phyloP scores from a whole-genome alignment of 768 basidiomycete species.

The Xanthoconium stramineum region DNA sequence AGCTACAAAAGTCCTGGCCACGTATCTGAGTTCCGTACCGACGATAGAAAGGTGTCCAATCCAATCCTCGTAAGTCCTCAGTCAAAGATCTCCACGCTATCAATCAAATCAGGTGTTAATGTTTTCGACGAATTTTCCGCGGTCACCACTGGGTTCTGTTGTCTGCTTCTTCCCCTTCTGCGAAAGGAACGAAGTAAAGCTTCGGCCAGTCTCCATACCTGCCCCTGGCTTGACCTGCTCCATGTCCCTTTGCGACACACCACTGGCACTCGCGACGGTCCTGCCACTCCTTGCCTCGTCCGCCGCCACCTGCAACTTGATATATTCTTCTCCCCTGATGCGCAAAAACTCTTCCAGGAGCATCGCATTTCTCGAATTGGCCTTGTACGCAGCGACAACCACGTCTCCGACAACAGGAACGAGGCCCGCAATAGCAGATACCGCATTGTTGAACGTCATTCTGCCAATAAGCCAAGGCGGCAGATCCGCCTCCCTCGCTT shows the following conservation, averaged over 20 bases:
- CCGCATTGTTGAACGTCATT: constrained; percentile 76
- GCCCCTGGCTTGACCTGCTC: constrained; percentile 55
- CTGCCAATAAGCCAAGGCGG: constrained; percentile 61
- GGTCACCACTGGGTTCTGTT: constrained; percentile 18
- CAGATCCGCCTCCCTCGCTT: constrained; percentile 70
- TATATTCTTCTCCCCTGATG: constrained; percentile 66
- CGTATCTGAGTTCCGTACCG: too few relatives aligned
- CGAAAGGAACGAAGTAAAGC: constrained; percentile 11
- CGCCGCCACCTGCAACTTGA: constrained; percentile 46
- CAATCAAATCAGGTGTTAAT: constrained; percentile 17
- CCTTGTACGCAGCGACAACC: constrained; percentile 72
- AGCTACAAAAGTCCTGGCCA: too few relatives aligned
- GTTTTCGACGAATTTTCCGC: constrained; percentile 40
- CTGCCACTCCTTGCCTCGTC: constrained; percentile 21
- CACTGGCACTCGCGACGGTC: constrained; percentile 4
- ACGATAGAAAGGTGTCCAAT: too few relatives aligned
- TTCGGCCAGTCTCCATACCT: constrained; percentile 39
- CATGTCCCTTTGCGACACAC: constrained; percentile 32
- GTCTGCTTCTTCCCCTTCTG: too few relatives aligned
- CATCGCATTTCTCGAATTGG: constrained; percentile 86
- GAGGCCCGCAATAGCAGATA: constrained; percentile 66
- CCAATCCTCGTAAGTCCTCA: too few relatives aligned
- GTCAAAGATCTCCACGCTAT: too few relatives aligned
- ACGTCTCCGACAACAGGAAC: constrained; percentile 78
- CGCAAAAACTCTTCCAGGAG: constrained; percentile 81